phyloP scores from a whole-genome alignment of 2,329 filamentous ascomycete genomes.

The Aspergillus piperis region DNA sequence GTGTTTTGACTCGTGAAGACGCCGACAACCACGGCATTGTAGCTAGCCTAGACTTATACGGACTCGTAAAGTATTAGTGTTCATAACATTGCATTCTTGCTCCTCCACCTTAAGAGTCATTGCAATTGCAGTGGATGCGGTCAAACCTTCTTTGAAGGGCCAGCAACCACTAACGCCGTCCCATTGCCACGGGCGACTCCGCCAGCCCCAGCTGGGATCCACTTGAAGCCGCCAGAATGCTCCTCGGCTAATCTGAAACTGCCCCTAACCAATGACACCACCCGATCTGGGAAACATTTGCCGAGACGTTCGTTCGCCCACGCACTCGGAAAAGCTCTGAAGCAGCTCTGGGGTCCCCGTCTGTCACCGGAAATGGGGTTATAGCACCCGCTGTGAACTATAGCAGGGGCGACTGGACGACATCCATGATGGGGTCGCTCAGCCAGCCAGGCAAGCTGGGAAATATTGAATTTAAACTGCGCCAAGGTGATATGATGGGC shows the following conservation, averaged over 20 bases:
- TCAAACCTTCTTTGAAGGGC: constrained; percentile 10
- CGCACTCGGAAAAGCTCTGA: constrained; percentile 20
- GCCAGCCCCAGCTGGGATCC: constrained; percentile 3
- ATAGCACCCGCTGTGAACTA: constrained; percentile 4
- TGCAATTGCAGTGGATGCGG: constrained; percentile 5
- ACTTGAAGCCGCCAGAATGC: constrained; percentile 5
- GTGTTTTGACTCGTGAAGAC: background rate
- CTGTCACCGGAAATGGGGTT: constrained; percentile 1
- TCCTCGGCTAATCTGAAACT: constrained; percentile 29
- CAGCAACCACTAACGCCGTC: constrained; percentile 7
- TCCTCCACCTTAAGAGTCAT: background rate
- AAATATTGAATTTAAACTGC: background rate
- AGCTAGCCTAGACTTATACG: background rate
- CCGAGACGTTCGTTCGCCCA: constrained; percentile 22
- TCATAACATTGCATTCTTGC: background rate
- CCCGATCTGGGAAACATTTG: constrained; percentile 18
- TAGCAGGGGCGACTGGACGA: background rate
- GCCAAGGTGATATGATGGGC: background rate
- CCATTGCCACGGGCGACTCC: constrained; percentile 6
- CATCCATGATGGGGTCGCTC: background rate
- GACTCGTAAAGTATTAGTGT: background rate
- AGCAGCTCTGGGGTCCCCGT: constrained; percentile 5
- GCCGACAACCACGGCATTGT: background rate
- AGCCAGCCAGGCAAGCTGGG: background rate
- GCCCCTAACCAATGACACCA: constrained; percentile 2